A percentile compares a stretch with the other conserved stretches of the same genome.
Evolutionary conservation across 1,139 yeast species (phyloP).

Genomic region (Kodamaea derodonti): DNA sequence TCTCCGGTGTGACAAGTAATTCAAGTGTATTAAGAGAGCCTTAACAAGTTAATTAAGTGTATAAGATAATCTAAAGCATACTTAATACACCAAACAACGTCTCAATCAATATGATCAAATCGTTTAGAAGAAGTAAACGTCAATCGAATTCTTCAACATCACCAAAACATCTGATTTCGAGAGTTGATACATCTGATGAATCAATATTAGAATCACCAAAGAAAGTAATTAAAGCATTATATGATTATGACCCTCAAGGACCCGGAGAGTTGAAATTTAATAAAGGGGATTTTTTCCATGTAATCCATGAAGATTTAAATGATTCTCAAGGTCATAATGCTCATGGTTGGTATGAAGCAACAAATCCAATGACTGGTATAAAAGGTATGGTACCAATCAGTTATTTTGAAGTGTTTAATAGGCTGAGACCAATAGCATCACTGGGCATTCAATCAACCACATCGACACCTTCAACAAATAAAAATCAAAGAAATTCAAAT

Average conservation of each 20-base stretch:
- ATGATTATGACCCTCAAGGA: constrained; percentile 74
- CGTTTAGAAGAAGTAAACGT: constrained; percentile 43
- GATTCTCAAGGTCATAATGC: constrained; percentile 22
- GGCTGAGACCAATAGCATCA: constrained; percentile 37
- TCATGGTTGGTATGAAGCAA: constrained; percentile 82
- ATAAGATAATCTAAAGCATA: too few species aligned
- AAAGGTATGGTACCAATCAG: constrained; percentile 86
- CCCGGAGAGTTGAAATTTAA: constrained; percentile 76
- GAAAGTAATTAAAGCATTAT: constrained; percentile 79
- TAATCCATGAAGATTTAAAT: constrained; percentile 57
- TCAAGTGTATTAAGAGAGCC: too few species aligned
- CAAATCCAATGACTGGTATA: constrained; percentile 73
- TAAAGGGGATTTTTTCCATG: constrained; percentile 88
- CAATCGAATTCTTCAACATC: constrained; percentile 35
- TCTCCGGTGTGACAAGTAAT: not conserved
- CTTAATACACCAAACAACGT: too few species aligned
- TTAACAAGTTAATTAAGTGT: too few species aligned
- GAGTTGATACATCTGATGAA: constrained; percentile 24
- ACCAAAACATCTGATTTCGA: constrained; percentile 35
- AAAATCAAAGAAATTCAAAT: constrained; percentile 13
- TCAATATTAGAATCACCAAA: constrained; percentile 52
- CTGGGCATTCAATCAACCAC: constrained; percentile 6
- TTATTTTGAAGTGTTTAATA: constrained; percentile 76
- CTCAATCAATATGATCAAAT: constrained; percentile 44
- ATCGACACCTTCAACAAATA: constrained; percentile 2